Evolutionary conservation across 805 yeast genomes (phyloP), one percentile per base, ranked within the genome.

Genomic region (Dipodascopsis uninucleata): DNA sequence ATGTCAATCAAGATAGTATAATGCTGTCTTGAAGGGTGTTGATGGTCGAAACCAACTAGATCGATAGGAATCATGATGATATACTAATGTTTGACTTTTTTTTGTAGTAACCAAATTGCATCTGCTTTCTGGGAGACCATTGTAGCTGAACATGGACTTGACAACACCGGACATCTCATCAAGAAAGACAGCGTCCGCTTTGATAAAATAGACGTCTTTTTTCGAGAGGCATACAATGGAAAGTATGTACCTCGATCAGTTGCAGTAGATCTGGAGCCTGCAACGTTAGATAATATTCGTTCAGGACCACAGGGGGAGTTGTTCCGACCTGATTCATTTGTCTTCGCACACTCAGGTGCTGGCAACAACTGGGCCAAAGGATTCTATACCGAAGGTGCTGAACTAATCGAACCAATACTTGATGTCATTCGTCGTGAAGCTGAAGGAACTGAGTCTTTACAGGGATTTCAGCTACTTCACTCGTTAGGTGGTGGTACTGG

Each of bases 331-430:
- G 96, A 88, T 65, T 87, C 87, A 71, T 81, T 78, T 60, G 83
- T 88, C 53, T 84, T 79, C 62, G 96, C 96, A 38, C 94, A 86
- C 67, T 78, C 89, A 23, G 85, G 95, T 22, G 96, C 96, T 1
- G 96, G 96, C 60, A 88, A 88, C 62, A 94, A 85, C 59, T 88
- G 96, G 96, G 96, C 96, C 44, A 88, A 87, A 67, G 96, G 96
- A 63, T 93, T 85, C 70, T 88, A 88, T 73, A 88, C 96, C 29
- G 96, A 88, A 68, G 96, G 96, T 59, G 95, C 96, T 3, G 96
- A 88, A 72, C 75, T 88, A 56, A 89, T 85, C 33, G 96, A 88
- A 62, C 77, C 87, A 20, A 95, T 88, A 17, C 69, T 88, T 75
- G 96, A 88, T 57, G 87, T 84, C 28, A 79, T 88, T 36, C 81